Evolutionary conservation across 306 rosid species (phyloP), one percentile per base, ranked within the genome.

Genomic region (Trifolium dubium): DNA sequence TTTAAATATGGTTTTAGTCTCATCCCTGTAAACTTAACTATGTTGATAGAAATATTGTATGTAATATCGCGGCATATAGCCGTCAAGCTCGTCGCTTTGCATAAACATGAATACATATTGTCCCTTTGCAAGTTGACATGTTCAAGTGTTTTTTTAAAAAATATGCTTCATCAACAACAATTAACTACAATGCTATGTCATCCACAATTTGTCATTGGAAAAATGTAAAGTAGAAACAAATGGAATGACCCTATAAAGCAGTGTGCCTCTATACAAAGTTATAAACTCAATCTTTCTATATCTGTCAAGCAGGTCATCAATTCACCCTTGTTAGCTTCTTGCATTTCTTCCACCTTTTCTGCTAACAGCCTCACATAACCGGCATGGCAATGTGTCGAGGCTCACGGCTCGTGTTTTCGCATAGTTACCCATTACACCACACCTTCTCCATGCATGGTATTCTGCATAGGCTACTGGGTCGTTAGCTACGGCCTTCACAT

Each of bases 401-500:
- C 99, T 92, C 80, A 84, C 1, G 0, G 97, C 85, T 23, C 98
- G 92, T 23, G 98, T 88, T 77, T 83, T 90, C 12, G 79, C 66
- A 35, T 95, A 95, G 83, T 85, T 92, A 30, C 89, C 92, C 5
- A 90, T 40, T 0, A 85, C 82, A 3, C 98, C 92, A 1, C 98
- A 95, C 86, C 99, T 80, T 87, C 99, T 85, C 99, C 99, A 95
- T 32, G 93, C 99, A 50, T 95, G 98, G 89, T 87, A 95, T 78
- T 95, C 95, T 12, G 99, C 97, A 80, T 92, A 92, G 29, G 98
- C 97, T 19, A 86, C 88, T 0, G 97, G 96, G 34, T 95, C 93
- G 73, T 87, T 81, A 3, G 99, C 96, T 6, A 95, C 84, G 14
- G 80, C 62, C 81, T 83, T 87, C 43, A 92, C 96, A 58, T 86